Evolutionary conservation across 2,329 filamentous ascomycete genomes (phyloP), one percentile per base, ranked within the genome.

Genomic region (Colletotrichum tabaci): DNA sequence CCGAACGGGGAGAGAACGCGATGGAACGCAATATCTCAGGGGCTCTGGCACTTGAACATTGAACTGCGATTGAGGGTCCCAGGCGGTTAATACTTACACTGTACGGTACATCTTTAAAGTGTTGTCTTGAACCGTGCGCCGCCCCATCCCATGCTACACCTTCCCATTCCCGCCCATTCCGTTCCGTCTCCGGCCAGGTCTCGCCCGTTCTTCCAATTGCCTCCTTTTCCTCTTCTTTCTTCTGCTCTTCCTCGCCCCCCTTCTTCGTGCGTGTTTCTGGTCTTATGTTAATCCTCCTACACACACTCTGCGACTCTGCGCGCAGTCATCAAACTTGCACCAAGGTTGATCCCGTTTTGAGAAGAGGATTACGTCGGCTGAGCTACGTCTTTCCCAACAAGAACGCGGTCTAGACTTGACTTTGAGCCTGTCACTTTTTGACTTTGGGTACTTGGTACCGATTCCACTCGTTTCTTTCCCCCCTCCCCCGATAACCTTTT

Each of bases 381-480:
- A 64, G 52, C 49, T 58, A 58, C 66, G 68, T 64, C 58, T 68
- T 61, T 60, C 40, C 38, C 46, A 40, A 53, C 65, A 23, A 61
- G 23, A 61, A 46, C 40, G 46, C 38, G 18, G 18, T 50, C 46
- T 50, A 42, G 35, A 50, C 44, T 61, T 26, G 47, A 50, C 44
- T 50, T 26, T 13, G 58, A 50, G 8, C 15, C 40, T 61, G 30
- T 40, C 47, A 40, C 58, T 18, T 61, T 71, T 42, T 53, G 42
- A 62, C 38, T 60, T 66, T 61, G 67, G 86, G 86, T 85, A 85
- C 83, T 88, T 77, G 73, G 85, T 88, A 79, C 87, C 86, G 78
- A 83, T 89, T 88, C 80, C 87, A 79, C 80, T 89, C 87, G 86
- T 86, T 87, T 79, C 56, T 61, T 35, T 38, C 35, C 35, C 9